These are phyloP conservation scores for Talaromyces pinophilus DNA, from an alignment of 2,329 filamentous ascomycete species.

Conservation along the genomic window DNA sequence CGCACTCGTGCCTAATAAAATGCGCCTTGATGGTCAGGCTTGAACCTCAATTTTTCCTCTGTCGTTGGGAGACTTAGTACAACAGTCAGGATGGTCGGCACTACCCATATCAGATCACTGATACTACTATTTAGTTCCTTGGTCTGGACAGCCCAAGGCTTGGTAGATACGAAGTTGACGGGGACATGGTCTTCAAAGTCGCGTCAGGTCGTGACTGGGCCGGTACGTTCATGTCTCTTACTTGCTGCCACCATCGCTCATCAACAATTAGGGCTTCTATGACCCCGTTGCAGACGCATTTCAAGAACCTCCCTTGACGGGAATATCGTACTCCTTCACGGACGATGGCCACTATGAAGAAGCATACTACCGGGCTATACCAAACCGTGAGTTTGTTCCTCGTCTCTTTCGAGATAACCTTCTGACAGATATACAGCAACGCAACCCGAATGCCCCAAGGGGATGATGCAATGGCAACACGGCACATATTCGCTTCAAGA, in stretches of 20 bases:
- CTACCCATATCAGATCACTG: conserved; percentile 34
- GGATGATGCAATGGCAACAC: conserved; percentile 73
- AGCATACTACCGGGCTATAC: conserved; percentile 67
- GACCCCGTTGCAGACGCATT: conserved; percentile 66
- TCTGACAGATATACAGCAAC: conserved; percentile 48
- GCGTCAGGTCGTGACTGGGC: conserved; percentile 67
- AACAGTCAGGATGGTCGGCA: conserved; percentile 19
- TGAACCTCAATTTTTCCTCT: not conserved
- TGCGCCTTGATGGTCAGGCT: conserved; percentile 12
- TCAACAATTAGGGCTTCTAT: conserved; percentile 62
- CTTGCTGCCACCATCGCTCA: not conserved
- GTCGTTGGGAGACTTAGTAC: not conserved
- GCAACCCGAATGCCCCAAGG: conserved; percentile 62
- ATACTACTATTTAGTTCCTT: conserved; percentile 39
- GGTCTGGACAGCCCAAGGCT: conserved; percentile 41
- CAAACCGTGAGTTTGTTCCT: conserved; percentile 61
- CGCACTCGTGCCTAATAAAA: not conserved
- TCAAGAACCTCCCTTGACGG: conserved; percentile 65
- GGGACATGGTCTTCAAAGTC: conserved; percentile 75
- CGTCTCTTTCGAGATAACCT: conserved; percentile 2
- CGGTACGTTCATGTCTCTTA: conserved; percentile 52
- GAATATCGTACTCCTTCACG: conserved; percentile 74
- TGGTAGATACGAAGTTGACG: conserved; percentile 55
- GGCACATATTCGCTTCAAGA: conserved; percentile 59
- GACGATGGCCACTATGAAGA: conserved; percentile 67